Percentiles rank a stretch among this genome's conserved stretches.
Conservation (phyloP, 2,329 filamentous ascomycete genomes). For the Ophiosphaerella narmari region DNA sequence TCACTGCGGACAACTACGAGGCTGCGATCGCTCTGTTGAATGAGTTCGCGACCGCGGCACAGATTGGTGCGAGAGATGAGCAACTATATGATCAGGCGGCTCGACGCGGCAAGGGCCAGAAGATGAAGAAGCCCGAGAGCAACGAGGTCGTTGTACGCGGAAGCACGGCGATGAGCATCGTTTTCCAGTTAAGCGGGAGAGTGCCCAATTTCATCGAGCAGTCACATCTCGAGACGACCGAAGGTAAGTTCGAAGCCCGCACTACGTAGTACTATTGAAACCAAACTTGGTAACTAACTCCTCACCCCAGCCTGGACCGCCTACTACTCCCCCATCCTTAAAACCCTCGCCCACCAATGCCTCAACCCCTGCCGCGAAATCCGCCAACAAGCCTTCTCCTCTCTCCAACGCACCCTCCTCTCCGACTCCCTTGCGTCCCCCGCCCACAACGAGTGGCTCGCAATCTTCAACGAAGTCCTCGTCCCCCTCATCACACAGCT, state of each 20-base stretch:
- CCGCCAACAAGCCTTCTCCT: constrained; percentile 83
- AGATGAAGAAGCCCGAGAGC: constrained; percentile 61
- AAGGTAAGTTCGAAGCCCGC: constrained; percentile 59
- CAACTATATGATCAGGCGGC: constrained; percentile 65
- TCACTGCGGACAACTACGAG: constrained; percentile 96
- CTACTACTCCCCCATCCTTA: constrained; percentile 96
- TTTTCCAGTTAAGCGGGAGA: constrained; percentile 79
- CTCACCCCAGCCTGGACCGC: constrained; percentile 78
- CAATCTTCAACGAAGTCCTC: constrained; percentile 90
- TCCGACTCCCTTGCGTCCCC: constrained; percentile 82
- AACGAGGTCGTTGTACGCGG: constrained; percentile 77
- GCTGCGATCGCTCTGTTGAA: constrained; percentile 82
- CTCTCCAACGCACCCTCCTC: constrained; percentile 81
- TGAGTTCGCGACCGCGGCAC: constrained; percentile 84
- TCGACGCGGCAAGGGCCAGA: constrained; percentile 57
- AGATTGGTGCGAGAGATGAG: constrained; percentile 71
- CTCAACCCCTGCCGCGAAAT: constrained; percentile 94
- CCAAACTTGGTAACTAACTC: constrained; percentile 9
- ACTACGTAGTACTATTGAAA: not conserved
- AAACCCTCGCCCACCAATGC: constrained; percentile 85
- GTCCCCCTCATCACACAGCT: constrained; percentile 88
- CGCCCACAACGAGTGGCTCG: constrained; percentile 89
- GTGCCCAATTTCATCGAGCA: constrained; percentile 88
- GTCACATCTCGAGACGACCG: constrained; percentile 84
- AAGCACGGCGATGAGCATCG: constrained; percentile 77